A percentile compares a stretch with the other conserved stretches of the same genome.
Conservation (phyloP, 495 filamentous ascomycete genomes). For the Bacidia gigantensis region DNA sequence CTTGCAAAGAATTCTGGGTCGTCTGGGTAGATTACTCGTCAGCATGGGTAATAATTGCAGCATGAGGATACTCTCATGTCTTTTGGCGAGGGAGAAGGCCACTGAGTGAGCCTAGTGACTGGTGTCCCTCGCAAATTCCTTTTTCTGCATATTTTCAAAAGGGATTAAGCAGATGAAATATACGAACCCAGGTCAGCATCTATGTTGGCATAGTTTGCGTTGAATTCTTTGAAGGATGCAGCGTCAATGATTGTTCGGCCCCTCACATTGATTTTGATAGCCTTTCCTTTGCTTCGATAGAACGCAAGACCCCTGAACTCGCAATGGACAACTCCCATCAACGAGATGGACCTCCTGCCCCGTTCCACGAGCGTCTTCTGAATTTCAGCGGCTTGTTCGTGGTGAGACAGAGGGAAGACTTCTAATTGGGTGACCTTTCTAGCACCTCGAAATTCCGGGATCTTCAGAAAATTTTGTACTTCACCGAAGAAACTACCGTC, state of each 20-base stretch:
- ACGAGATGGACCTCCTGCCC: constrained; percentile 13
- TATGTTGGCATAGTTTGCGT: constrained; percentile 12
- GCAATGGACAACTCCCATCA: constrained; percentile 15
- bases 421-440: constrained; percentile 38
- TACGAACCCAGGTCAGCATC: constrained; percentile 1
- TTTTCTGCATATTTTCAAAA: too few species aligned
- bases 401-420: constrained; percentile 8
- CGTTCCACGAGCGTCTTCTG: constrained; percentile 9
- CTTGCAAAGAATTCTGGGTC: constrained; percentile 3
- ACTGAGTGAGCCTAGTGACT: too few species aligned
- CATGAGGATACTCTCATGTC: too few species aligned
- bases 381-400: constrained; percentile 4
- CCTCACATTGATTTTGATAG: constrained; percentile 12
- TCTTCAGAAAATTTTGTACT: constrained; percentile 27
- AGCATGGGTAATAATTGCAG: too few species aligned
- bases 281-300: constrained; percentile 12
- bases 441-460: constrained; percentile 42
- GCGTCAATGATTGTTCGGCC: constrained; percentile 11
- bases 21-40: neutral
- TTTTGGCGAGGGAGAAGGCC: too few species aligned
- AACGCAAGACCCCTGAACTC: constrained; percentile 20
- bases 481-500: constrained; percentile 47
- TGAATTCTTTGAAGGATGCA: constrained; percentile 13
- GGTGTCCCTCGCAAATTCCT: too few species aligned
- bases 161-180: too few species aligned